Evolutionary conservation across 768 basidiomycete species (phyloP), one percentile per base, ranked within the genome.

Genomic region (Rhizopogon vulgaris): DNA sequence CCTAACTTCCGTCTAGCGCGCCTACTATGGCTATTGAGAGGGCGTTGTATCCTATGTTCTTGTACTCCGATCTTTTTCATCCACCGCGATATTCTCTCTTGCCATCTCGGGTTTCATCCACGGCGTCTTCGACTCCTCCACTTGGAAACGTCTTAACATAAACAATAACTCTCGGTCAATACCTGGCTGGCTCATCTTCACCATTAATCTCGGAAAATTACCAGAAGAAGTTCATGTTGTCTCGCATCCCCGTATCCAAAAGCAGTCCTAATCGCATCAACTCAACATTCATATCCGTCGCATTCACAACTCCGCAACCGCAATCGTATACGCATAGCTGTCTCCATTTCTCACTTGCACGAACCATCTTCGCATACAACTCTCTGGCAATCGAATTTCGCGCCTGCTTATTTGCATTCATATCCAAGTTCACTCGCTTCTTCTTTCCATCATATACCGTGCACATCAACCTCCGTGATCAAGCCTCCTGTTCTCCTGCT

Each of bases 11-110:
- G 27, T 50, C 34, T 65, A 82, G 80, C 82, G 81, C 54, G 81
- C 82, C 52, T 83, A 83, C 63, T 83, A 83, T 58, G 81, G 81
- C 57, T 81, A 79, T 62, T 81, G 54, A 73, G 57, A 48, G 45
- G 39, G 46, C 50, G 50, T 49, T 39, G 40, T 57, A 53, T 56
- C 56, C 62, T 51, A 57, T 62, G 40, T 56, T 55, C 57, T 58
- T 63, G 51, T 52, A 50, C 55, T 62, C 55, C 63, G 62, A 57
- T 62, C 65, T 66, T 58, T 59, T 39, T 45, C 55, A 62, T 60
- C 58, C 55, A 52, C 54, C 54, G 60, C 61, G 24, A 58, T 58
- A 45, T 32, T 55, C 60, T 56, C 60, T 59, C 61, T 56, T 9
- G 57, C 49, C 52, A 53, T 47, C 56, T 38, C 54, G 54, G 22